phyloP scores from a whole-genome alignment of 345 rosid species.

The Noccaea caerulescens region DNA sequence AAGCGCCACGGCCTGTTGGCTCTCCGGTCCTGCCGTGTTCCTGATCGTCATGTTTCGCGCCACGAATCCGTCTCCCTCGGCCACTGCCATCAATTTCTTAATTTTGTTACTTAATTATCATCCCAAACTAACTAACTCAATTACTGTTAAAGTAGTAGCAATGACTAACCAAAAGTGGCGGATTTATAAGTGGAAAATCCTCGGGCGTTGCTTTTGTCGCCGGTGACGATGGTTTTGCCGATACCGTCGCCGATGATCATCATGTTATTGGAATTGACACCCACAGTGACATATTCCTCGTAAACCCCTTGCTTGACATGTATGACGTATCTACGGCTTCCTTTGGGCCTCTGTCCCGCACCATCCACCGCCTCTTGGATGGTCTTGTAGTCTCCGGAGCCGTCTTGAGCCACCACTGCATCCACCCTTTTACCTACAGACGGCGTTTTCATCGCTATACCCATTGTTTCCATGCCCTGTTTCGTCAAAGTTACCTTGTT shows the following conservation, averaged over 20 bases:
- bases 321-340: constrained; percentile 53
- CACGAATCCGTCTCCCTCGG: constrained; percentile 52
- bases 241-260: constrained; percentile 73
- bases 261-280: constrained; percentile 49
- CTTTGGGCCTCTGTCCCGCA: constrained; percentile 55
- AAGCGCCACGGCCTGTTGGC: constrained; percentile 64
- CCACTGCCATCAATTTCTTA: constrained; percentile 44
- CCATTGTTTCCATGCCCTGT: constrained; percentile 14
- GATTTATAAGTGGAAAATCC: constrained; percentile 73
- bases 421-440: constrained; percentile 39
- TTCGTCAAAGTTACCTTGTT: constrained; percentile 44
- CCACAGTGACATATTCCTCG: constrained; percentile 66
- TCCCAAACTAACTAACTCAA: too few species aligned
- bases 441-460: constrained; percentile 35
- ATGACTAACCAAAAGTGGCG: constrained; percentile 53
- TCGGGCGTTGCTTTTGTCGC: constrained; percentile 57
- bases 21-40: constrained; percentile 63
- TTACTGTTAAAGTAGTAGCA: too few species aligned
- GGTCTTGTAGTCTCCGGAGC: constrained; percentile 55
- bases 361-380: constrained; percentile 62
- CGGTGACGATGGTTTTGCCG: constrained; percentile 56
- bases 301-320: constrained; percentile 74
- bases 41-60: constrained; percentile 55
- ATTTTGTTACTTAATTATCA: too few species aligned
- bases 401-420: constrained; percentile 63